phyloP scores from a whole-genome alignment of 2,329 filamentous ascomycete genomes.

The Aspergillus nomiae region DNA sequence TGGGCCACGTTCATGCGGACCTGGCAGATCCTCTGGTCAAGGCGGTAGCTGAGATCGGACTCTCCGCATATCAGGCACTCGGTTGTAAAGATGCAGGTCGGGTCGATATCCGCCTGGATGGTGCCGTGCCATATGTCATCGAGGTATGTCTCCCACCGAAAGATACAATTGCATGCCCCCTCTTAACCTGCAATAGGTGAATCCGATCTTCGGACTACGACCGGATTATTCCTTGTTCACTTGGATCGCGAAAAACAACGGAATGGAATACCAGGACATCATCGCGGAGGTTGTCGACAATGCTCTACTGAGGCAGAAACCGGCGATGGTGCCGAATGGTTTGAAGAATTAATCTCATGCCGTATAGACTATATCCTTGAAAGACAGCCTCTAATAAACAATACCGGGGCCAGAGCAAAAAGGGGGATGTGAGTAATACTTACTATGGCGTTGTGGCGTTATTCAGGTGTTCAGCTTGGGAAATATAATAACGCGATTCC shows the following conservation, averaged over 20 bases:
- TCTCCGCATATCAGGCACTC: slow-evolving; percentile 16
- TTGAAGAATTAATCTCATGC: not conserved
- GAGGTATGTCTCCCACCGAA: slow-evolving; percentile 5
- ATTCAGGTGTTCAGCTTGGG: not conserved
- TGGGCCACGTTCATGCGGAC: slow-evolving; percentile 5
- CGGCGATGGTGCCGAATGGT: not conserved
- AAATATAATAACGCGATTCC: not conserved
- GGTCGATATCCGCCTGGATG: slow-evolving; percentile 19
- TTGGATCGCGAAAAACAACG: slow-evolving; percentile 11
- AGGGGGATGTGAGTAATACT: not conserved
- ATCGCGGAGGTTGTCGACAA: slow-evolving; percentile 10
- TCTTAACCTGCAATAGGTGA: slow-evolving; percentile 7
- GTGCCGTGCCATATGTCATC: slow-evolving; percentile 14
- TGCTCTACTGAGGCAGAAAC: not conserved
- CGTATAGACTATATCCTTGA: not conserved
- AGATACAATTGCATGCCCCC: not conserved
- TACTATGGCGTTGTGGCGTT: not conserved
- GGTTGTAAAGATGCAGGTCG: slow-evolving; percentile 18
- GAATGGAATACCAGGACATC: slow-evolving; percentile 11
- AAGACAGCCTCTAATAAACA: not conserved
- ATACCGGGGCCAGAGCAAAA: not conserved
- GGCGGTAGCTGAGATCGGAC: slow-evolving; percentile 11
- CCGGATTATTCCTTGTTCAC: slow-evolving; percentile 13
- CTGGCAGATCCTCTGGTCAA: slow-evolving; percentile 12
- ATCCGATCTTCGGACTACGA: slow-evolving; percentile 17